Conservation (phyloP, 2,329 filamentous ascomycete genomes). For the Didymella sp. region DNA sequence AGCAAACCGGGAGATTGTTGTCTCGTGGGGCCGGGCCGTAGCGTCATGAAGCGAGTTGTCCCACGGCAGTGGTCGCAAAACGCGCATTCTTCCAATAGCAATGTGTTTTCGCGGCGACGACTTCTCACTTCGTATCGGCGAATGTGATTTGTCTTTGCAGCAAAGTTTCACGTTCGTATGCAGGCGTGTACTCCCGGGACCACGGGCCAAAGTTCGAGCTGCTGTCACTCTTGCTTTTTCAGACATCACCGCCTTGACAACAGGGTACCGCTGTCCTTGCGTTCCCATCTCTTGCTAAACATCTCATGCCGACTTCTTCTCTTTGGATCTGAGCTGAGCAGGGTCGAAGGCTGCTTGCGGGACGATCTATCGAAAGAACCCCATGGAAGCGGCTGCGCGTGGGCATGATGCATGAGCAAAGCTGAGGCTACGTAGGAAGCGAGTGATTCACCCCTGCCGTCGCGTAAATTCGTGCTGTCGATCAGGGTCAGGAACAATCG, state of each 20-base stretch:
- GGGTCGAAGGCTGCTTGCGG: background rate
- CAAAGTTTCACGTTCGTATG: background rate
- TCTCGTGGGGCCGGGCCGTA: conserved; percentile 9
- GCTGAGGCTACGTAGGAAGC: background rate
- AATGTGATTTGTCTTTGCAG: background rate
- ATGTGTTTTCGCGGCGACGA: background rate
- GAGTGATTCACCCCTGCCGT: conserved; percentile 4
- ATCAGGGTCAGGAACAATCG: conserved; percentile 8
- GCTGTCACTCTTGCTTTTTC: conserved; percentile 15
- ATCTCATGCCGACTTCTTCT: background rate
- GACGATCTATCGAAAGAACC: conserved; percentile 5
- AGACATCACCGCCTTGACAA: background rate
- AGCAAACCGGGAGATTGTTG: background rate
- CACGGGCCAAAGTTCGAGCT: background rate
- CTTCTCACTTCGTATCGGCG: background rate
- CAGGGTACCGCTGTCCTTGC: conserved; percentile 5
- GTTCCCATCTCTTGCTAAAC: conserved; percentile 1
- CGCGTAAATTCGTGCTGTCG: conserved; percentile 1
- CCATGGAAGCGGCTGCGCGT: background rate
- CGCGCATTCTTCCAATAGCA: background rate
- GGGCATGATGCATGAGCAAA: conserved; percentile 2
- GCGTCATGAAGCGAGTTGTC: conserved; percentile 2
- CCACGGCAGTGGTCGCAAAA: conserved; percentile 1
- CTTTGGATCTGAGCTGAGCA: background rate
- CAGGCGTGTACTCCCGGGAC: background rate